Conservation (phyloP, 2,329 filamentous ascomycete genomes). For the Mariannaea sp. region DNA sequence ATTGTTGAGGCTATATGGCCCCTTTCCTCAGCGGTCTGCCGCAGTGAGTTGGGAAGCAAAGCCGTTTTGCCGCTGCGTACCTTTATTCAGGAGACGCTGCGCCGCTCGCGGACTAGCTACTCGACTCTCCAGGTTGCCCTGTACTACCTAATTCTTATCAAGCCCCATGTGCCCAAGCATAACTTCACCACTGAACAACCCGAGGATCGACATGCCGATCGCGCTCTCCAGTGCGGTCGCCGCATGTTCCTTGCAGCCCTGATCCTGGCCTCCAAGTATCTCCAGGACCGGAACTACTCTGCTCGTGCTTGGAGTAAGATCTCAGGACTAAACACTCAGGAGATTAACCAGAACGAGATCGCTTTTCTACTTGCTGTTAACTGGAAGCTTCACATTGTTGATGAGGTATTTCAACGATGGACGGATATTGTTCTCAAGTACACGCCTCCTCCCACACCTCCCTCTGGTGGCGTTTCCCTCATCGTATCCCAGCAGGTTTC, state of each 20-base stretch:
- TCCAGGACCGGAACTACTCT: constrained; percentile 97
- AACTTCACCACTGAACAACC: constrained; percentile 88
- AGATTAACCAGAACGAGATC: constrained; percentile 98
- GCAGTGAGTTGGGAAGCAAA: constrained; percentile 72
- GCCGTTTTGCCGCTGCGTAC: constrained; percentile 87
- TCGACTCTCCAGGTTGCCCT: constrained; percentile 95
- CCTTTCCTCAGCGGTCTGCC: constrained; percentile 78
- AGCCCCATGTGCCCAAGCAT: constrained; percentile 80
- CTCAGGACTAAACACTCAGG: constrained; percentile 86
- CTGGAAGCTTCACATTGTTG: constrained; percentile 94
- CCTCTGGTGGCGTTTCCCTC: constrained; percentile 54
- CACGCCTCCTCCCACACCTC: constrained; percentile 70
- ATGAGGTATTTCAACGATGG: constrained; percentile 89
- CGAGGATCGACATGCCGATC: constrained; percentile 70
- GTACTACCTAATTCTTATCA: constrained; percentile 95
- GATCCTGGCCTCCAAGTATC: constrained; percentile 95
- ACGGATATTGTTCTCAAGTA: constrained; percentile 88
- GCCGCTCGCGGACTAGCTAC: constrained; percentile 93
- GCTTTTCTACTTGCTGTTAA: constrained; percentile 87
- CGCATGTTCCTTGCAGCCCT: constrained; percentile 96
- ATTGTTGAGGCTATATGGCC: constrained; percentile 99
- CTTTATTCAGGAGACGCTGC: constrained; percentile 96
- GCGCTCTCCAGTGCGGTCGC: constrained; percentile 90
- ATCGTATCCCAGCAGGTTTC: constrained; percentile 52
- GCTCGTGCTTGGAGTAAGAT: constrained; percentile 99